These are phyloP conservation scores for Logfia minima DNA, from an alignment of 129 eudicot species.

Conservation along the genomic window DNA sequence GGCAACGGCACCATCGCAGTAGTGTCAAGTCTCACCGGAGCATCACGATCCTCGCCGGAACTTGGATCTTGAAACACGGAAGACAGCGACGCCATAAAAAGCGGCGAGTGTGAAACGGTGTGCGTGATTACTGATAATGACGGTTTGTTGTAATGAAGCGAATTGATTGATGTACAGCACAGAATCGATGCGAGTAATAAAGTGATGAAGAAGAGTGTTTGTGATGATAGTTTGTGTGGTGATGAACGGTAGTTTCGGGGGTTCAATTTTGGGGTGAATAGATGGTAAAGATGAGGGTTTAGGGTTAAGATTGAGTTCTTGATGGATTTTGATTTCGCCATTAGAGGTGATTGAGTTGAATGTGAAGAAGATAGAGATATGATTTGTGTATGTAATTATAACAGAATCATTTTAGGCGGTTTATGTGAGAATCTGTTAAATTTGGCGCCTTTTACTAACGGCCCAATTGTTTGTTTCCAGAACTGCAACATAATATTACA, in stretches of 20 bases:
- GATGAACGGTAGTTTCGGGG: conserved; percentile 33
- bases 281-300: conserved; percentile 43
- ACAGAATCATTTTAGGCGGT: conserved; percentile 21
- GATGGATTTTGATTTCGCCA: conserved; percentile 52
- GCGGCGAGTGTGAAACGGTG: conserved; percentile 38
- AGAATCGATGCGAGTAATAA: conserved; percentile 36
- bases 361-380: conserved; percentile 5
- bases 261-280: conserved; percentile 41
- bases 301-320: conserved; percentile 38
- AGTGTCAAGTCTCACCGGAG: conserved; percentile 34
- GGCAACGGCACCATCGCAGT: conserved; percentile 63
- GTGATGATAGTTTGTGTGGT: conserved; percentile 12
- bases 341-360: conserved; percentile 29
- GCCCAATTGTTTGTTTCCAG: background rate
- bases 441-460: conserved; percentile 34
- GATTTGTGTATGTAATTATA: background rate
- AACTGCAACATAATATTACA: background rate
- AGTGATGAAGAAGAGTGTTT: conserved; percentile 34
- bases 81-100: conserved; percentile 41
- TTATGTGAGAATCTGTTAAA: conserved; percentile 21
- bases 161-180: conserved; percentile 30
- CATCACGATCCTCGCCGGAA: conserved; percentile 3
- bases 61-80: conserved; percentile 27
- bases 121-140: conserved; percentile 38
- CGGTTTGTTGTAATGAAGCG: conserved; percentile 11